Evolutionary conservation across 371 early-diverging fungal species (phyloP).

Genomic region (Massospora cicadina): DNA sequence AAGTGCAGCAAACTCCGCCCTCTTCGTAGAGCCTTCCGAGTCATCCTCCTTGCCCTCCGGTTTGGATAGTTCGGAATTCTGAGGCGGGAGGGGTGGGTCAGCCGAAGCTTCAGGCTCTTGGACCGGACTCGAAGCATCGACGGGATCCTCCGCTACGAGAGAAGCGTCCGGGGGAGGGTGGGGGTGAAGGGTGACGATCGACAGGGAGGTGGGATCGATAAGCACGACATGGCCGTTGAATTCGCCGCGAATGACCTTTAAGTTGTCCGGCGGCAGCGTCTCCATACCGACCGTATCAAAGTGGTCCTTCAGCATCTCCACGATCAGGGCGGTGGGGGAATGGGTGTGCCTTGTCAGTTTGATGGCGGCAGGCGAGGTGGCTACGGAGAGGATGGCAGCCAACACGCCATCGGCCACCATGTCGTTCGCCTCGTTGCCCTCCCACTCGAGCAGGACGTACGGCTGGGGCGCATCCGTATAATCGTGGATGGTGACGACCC

Average conservation of each 20-base stretch:
- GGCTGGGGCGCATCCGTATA: not conserved
- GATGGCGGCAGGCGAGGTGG: slow-evolving; percentile 78
- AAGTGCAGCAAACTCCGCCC: not conserved
- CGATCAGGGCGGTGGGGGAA: not conserved
- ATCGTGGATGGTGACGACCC: not conserved
- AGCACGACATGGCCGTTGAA: not conserved
- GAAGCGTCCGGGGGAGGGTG: not conserved
- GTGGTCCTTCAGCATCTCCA: not conserved
- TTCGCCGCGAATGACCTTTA: not conserved
- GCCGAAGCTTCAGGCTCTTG: no score
- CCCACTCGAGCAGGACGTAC: slow-evolving; percentile 69
- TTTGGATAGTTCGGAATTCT: not conserved
- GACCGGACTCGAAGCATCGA: no score
- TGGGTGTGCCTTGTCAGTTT: slow-evolving; percentile 21
- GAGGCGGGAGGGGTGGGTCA: not conserved
- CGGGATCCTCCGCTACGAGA: not conserved
- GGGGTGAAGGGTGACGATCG: not conserved
- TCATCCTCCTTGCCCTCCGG: not conserved
- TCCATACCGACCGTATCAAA: not conserved
- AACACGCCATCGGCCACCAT: slow-evolving; percentile 91
- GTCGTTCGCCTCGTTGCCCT: slow-evolving; percentile 77
- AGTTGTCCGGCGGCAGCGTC: not conserved
- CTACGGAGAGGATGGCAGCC: slow-evolving; percentile 67
- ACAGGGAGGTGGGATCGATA: not conserved
- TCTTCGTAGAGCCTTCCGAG: not conserved